Evolutionary conservation across 495 filamentous ascomycete species (phyloP), one percentile per base, ranked within the genome.

Genomic region (Evernia prunastri): DNA sequence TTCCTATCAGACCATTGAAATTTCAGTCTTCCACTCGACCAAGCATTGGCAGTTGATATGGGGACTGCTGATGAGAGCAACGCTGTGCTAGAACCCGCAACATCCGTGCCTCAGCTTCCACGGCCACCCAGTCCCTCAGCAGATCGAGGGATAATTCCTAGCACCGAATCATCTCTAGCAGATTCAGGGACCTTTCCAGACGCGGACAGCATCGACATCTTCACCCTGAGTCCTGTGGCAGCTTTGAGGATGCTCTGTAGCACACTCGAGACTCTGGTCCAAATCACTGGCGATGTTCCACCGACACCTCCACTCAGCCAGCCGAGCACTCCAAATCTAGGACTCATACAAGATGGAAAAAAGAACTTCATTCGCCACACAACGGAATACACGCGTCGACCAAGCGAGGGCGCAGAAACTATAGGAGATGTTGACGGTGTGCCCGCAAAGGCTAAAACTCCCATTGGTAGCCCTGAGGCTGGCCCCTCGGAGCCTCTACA

Each of bases 191-290:
- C 58, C 56, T 60, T 70, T 13, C 51, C 64, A 25, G 23, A 62
- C 10, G 69, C 66, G 56, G 68, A 69, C 29, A 69, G 72, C 43
- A 63, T 71, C 37, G 87, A 91, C 70, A 83, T 96, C 60, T 89
- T 89, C 75, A 82, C 84, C 29, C 79, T 98, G 43, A 74, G 83
- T 0, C 86, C 91, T 1, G 79, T 85, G 35, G 83, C 84, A 0
- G 93, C 93, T n/a, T 77, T 98, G 67, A 89, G 88, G 66, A 77
- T 96, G 59, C 81, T 98, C 7, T 84, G 85, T 54, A 76, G 81
- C 31, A 84, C 87, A 35, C 77, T 97, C 63, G 88, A 95, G 67
- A 79, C 82, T 18, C 79, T 98, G 56, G 87, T 89, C 20, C 79
- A 79, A 43, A 73, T 86, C 53, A 89, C 86, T 45, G 89, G 88